Evolutionary conservation across 2,329 filamentous ascomycete species (phyloP).

Genomic region (Madurella mycetomatis): DNA sequence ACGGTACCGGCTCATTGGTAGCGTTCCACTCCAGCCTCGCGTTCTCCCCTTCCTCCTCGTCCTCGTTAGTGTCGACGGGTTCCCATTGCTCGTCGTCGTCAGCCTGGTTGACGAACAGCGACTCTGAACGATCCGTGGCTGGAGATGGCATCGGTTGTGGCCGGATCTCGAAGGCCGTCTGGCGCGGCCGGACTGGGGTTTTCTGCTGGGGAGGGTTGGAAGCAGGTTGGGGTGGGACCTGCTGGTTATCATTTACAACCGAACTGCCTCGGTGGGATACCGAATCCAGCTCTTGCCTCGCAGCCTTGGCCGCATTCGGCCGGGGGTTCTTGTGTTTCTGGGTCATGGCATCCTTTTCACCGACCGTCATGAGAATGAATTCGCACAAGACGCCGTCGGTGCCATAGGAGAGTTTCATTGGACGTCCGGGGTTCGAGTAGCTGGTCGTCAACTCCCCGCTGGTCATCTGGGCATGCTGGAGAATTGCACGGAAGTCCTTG

Average conservation of each 20-base stretch:
- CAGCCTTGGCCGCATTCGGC: conserved; percentile 37
- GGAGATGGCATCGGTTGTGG: conserved; percentile 40
- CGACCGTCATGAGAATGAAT: conserved; percentile 78
- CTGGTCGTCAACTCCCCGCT: conserved; percentile 61
- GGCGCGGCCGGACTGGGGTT: conserved; percentile 35
- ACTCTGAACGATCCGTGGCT: conserved; percentile 40
- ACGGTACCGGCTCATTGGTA: conserved; percentile 55
- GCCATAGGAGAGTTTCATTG: conserved; percentile 68
- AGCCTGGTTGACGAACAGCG: conserved; percentile 61
- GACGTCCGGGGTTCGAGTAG: conserved; percentile 67
- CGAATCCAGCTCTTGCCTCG: conserved; percentile 44
- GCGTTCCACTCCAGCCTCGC: conserved; percentile 72
- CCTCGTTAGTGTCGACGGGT: conserved; percentile 53
- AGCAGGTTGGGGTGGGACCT: conserved; percentile 33
- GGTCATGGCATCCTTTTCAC: conserved; percentile 52
- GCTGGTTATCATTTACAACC: conserved; percentile 25
- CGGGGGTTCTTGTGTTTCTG: conserved; percentile 44
- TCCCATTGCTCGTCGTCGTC: conserved; percentile 71
- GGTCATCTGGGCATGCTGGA: conserved; percentile 67
- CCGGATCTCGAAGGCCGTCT: conserved; percentile 33
- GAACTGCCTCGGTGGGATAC: conserved; percentile 41
- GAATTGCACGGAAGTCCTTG: conserved; percentile 76
- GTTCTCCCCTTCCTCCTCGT: conserved; percentile 60
- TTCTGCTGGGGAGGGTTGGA: conserved; percentile 34
- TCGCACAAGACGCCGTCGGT: conserved; percentile 66